Conservation (phyloP, 768 basidiomycete genomes). For the Termitomyces titanicus region DNA sequence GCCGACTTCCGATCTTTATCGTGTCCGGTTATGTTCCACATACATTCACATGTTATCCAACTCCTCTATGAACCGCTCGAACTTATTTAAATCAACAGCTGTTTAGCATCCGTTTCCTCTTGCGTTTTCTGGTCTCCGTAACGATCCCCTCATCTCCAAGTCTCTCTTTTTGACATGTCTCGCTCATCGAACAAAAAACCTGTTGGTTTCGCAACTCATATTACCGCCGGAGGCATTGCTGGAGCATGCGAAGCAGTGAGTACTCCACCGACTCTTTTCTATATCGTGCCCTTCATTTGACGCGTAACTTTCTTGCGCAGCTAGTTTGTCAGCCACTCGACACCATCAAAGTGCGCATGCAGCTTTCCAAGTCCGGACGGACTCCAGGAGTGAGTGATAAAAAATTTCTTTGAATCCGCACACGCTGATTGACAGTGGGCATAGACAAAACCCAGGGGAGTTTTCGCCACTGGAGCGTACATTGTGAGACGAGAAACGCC, state of each 20-base stretch:
- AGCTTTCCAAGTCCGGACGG: slow-evolving; percentile 80
- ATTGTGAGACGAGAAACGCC: slow-evolving; percentile 92
- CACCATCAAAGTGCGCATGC: slow-evolving; percentile 99
- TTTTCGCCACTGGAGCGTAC: slow-evolving; percentile 84
- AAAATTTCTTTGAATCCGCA: neutral
- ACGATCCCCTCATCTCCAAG: neutral
- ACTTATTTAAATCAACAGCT: slow-evolving; percentile 3
- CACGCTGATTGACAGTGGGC: slow-evolving; percentile 2
- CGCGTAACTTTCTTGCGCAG: slow-evolving; percentile 29
- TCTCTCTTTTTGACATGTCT: slow-evolving; percentile 40
- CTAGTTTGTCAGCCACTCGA: slow-evolving; percentile 90
- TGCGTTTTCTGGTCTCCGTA: slow-evolving; percentile 9
- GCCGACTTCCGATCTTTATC: neutral
- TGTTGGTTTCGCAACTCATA: slow-evolving; percentile 83
- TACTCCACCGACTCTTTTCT: slow-evolving; percentile 6
- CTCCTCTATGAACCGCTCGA: slow-evolving; percentile 7
- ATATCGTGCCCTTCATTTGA: neutral
- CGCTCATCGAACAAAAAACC: slow-evolving; percentile 64
- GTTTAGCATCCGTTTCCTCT: neutral
- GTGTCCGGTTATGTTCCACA: slow-evolving; percentile 19
- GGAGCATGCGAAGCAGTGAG: slow-evolving; percentile 90
- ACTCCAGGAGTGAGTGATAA: slow-evolving; percentile 71
- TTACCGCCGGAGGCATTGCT: slow-evolving; percentile 92
- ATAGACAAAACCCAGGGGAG: slow-evolving; percentile 89
- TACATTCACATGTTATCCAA: slow-evolving; percentile 21